Base-by-base conservation (phyloP, 2,329 filamentous ascomycete species). In the Fusarium anthophilum region DNA sequence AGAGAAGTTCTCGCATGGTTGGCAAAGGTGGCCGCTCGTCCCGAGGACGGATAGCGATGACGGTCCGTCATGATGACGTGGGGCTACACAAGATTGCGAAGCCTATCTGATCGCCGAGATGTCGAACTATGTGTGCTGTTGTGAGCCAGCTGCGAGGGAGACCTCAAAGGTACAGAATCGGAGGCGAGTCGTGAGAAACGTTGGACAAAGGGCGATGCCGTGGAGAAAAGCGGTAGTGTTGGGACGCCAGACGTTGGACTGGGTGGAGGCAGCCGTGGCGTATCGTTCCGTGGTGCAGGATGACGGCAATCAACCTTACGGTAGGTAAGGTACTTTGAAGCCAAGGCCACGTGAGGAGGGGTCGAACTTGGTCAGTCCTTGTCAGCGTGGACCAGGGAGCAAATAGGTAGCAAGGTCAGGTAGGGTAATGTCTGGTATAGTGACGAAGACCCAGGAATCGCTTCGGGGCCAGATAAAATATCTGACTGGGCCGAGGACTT, bases 1-100 rank as follows among this genome's bases (percentile, higher is more conserved):
- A 90, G 80, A 35, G 88, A 90, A 55, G 87, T 81, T 66, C 88
- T 86, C 63, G 86, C 88, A 54, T 88, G 87, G 62, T 83, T 88
- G 65, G 79, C 87, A 79, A 82, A 80, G 11, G 82, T 82, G 37
- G 83, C 83, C 64, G 87, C 85, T 70, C 86, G 83, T 66, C 84
- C 83, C 68, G 85, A 80, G 57, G 81, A 80, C 58, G 80, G 64
- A 62, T 85, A 82, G 66, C 78, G 84, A 78, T 86, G 85, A 71
- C 86, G 85, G 77, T 88, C 86, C 59, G 83, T 78, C 87, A 89
- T 89, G 73, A 70, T 81, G 79, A 76, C 62, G 70, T 65, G 62
- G 51, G 72, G 63, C 55, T 41, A 50, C 28, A 55, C 59, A 67
- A 72, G 30, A 57, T 68, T 32, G 51, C 57, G 54, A 48, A 45